Conservation (phyloP, 164 flowering plant genomes). For the Umbellularia californica region DNA sequence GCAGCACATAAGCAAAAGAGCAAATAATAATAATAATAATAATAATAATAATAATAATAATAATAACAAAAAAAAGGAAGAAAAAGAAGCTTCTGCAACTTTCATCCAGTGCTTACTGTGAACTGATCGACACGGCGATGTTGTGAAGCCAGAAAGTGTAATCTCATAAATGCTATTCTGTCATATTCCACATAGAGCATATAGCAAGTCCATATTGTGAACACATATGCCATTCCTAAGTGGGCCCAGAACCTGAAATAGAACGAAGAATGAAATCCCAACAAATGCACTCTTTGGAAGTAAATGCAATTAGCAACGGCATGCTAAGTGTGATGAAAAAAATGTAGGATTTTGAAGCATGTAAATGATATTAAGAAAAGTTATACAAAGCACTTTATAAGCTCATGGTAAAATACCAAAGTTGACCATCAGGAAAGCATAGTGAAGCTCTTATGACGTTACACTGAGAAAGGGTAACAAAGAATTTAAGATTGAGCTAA, state of each 20-base stretch:
- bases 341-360: not conserved
- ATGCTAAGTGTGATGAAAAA: not conserved
- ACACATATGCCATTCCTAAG: constrained; percentile 64
- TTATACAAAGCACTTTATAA: not conserved
- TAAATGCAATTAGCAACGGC: not conserved
- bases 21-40: no score
- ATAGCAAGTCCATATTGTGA: constrained; percentile 83
- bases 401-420: not conserved
- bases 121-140: constrained; percentile 79
- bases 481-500: not conserved
- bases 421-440: not conserved
- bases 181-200: constrained; percentile 83
- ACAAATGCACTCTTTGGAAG: no score
- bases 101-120: constrained; percentile 46
- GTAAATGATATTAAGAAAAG: not conserved
- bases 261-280: not conserved
- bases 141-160: constrained; percentile 74
- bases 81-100: not conserved
- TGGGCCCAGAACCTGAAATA: constrained; percentile 73
- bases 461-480: not conserved
- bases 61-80: no score
- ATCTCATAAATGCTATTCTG: constrained; percentile 72
- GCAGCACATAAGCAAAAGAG: no score
- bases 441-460: not conserved
- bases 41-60: no score